A percentile compares a stretch with the other conserved stretches of the same genome.
Evolutionary conservation across 257 asterid species (phyloP).

Genomic region (Solanum ossicruentum): DNA sequence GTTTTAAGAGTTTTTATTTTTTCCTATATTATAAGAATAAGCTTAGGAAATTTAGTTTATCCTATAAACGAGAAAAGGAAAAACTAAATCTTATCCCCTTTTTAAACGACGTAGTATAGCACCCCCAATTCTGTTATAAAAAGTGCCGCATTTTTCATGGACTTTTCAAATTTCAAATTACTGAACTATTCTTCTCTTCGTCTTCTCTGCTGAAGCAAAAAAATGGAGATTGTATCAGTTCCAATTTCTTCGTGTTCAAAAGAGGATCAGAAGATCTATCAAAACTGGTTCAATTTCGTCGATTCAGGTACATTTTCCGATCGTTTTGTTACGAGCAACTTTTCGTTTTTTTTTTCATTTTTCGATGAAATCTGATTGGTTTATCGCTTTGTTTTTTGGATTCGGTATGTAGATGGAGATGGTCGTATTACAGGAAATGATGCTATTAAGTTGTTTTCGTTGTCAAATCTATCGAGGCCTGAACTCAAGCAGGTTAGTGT

Average conservation of each 20-base stretch:
- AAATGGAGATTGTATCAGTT: conserved; percentile 35
- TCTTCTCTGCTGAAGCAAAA: neutral
- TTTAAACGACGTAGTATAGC: neutral
- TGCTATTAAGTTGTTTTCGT: conserved; percentile 44
- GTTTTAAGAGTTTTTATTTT: neutral
- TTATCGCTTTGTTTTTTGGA: neutral
- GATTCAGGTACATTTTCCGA: conserved; percentile 60
- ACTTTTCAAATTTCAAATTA: conserved; percentile 22
- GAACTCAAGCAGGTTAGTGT: conserved; percentile 67
- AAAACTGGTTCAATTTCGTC: conserved; percentile 58
- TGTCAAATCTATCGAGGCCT: conserved; percentile 53
- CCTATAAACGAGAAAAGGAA: neutral
- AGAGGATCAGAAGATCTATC: conserved; percentile 45
- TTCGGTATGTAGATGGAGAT: conserved; percentile 50
- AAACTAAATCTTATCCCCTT: neutral
- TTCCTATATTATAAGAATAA: neutral
- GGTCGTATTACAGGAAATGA: conserved; percentile 79
- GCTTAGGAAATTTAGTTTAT: neutral
- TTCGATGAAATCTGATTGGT: neutral
- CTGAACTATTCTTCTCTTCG: neutral
- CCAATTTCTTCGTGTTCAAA: conserved; percentile 25
- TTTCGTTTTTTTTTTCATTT: neutral
- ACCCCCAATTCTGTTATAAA: neutral
- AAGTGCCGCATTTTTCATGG: neutral
- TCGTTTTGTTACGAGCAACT: neutral